Evolutionary conservation across 2,329 filamentous ascomycete genomes (phyloP).

Genomic region (Pezicula neosporulosa): DNA sequence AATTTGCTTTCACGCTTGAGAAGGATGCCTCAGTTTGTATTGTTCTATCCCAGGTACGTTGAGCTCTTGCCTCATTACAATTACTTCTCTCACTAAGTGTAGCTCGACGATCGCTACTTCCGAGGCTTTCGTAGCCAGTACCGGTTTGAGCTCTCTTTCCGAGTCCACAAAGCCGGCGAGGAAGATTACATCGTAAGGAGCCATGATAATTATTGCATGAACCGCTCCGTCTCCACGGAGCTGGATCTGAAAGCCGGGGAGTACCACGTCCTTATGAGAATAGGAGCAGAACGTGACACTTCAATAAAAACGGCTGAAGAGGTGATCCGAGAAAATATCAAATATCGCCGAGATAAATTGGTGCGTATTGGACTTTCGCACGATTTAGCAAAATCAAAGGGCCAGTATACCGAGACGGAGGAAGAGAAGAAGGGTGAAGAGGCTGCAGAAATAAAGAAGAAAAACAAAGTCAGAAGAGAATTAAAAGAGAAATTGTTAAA

Average conservation of each 20-base stretch:
- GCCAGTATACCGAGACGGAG: slow-evolving; percentile 26
- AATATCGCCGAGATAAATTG: slow-evolving; percentile 48
- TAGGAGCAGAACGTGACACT: slow-evolving; percentile 43
- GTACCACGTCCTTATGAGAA: slow-evolving; percentile 51
- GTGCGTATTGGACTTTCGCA: slow-evolving; percentile 53
- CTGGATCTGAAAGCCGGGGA: slow-evolving; percentile 51
- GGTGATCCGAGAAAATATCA: slow-evolving; percentile 48
- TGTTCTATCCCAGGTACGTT: slow-evolving; percentile 57
- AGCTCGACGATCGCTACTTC: slow-evolving; percentile 56
- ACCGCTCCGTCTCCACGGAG: slow-evolving; percentile 53
- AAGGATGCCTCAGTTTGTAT: slow-evolving; percentile 54
- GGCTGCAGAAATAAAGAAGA: slow-evolving; percentile 39
- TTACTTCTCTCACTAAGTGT: too few species aligned
- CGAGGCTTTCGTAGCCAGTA: slow-evolving; percentile 57
- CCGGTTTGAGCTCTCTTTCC: slow-evolving; percentile 35
- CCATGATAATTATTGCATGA: slow-evolving; percentile 49
- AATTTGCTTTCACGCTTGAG: slow-evolving; percentile 55
- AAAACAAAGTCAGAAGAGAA: slow-evolving; percentile 32
- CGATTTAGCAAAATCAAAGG: slow-evolving; percentile 55
- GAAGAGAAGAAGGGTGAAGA: slow-evolving; percentile 42
- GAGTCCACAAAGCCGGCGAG: slow-evolving; percentile 43
- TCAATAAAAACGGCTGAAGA: slow-evolving; percentile 33
- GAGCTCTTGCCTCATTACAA: too few species aligned
- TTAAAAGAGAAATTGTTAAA: slow-evolving; percentile 35
- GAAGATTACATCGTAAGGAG: slow-evolving; percentile 55